Percentiles rank a stretch among this genome's conserved stretches.
Conservation (phyloP, 257 asterid genomes). For the Nicotiana tomentosiformis region DNA sequence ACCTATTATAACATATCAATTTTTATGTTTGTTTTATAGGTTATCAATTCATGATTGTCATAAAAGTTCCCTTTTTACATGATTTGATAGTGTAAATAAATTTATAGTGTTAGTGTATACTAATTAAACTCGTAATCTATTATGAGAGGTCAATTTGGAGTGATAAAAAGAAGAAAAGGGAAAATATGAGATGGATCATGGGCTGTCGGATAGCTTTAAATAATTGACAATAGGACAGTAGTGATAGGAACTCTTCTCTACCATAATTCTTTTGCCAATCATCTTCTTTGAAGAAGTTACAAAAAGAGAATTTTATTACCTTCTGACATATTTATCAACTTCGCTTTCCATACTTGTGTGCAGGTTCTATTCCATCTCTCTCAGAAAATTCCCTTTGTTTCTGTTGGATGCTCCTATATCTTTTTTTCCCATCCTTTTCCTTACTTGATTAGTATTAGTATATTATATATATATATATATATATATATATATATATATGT, state of each 20-base stretch:
- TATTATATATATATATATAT: neutral
- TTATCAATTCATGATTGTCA: neutral
- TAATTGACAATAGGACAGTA: constrained; percentile 35
- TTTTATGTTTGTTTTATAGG: neutral
- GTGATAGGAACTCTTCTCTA: constrained; percentile 3
- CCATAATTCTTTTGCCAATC: constrained; percentile 16
- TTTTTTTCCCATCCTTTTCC: neutral
- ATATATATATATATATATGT: neutral
- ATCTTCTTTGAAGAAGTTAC: constrained; percentile 24
- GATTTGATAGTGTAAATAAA: neutral
- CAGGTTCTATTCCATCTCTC: constrained; percentile 3
- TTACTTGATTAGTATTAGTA: too few relatives aligned
- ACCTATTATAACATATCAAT: neutral
- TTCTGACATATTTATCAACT: constrained; percentile 28
- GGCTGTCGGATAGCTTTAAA: constrained; percentile 41
- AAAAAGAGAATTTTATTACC: constrained; percentile 23
- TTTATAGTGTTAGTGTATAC: too few relatives aligned
- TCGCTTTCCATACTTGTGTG: constrained; percentile 19
- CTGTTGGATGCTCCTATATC: neutral
- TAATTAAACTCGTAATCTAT: neutral
- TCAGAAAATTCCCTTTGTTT: constrained; percentile 22
- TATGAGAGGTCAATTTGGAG: neutral
- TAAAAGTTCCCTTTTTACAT: neutral
- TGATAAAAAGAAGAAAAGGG: neutral
- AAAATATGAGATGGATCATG: constrained; percentile 29